Percentiles rank a stretch among this genome's conserved stretches.
Conservation (phyloP, 257 asterid genomes). For the Agastache rugosa region DNA sequence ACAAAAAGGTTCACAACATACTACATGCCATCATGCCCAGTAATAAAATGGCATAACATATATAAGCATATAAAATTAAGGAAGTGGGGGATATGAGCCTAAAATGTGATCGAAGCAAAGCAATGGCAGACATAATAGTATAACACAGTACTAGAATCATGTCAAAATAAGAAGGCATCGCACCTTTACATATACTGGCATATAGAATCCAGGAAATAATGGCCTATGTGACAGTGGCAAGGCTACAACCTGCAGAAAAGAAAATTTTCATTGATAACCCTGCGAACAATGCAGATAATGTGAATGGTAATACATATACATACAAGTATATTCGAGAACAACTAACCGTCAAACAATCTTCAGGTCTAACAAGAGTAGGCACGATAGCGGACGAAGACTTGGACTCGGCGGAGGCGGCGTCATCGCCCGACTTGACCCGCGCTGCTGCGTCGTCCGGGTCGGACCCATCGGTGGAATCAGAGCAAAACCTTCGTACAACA, state of each 20-base stretch:
- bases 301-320: conserved; percentile 28
- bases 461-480: conserved; percentile 70
- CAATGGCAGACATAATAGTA: conserved; percentile 2
- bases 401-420: conserved; percentile 55
- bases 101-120: conserved; percentile 13
- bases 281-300: conserved; percentile 1
- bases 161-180: conserved; percentile 32
- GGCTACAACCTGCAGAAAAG: conserved; percentile 40
- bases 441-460: conserved; percentile 51
- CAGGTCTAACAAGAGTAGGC: conserved; percentile 79
- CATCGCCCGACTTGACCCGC: conserved; percentile 55
- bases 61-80: conserved; percentile 80
- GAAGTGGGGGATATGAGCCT: conserved; percentile 46
- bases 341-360: conserved; percentile 88
- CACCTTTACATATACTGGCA: conserved; percentile 98
- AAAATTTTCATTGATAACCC: conserved; percentile 19
- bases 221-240: conserved; percentile 45
- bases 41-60: background rate
- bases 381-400: conserved; percentile 74
- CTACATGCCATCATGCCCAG: background rate
- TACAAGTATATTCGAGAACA: conserved; percentile 19
- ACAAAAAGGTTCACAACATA: background rate
- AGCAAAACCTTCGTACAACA: conserved; percentile 67
- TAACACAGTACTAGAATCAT: background rate
- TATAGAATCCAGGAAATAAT: conserved; percentile 90